Percentiles rank a stretch among this genome's conserved stretches.
These are phyloP conservation scores for Lathyrus sativus DNA, from an alignment of 306 rosid genomes.

Conservation along the genomic window DNA sequence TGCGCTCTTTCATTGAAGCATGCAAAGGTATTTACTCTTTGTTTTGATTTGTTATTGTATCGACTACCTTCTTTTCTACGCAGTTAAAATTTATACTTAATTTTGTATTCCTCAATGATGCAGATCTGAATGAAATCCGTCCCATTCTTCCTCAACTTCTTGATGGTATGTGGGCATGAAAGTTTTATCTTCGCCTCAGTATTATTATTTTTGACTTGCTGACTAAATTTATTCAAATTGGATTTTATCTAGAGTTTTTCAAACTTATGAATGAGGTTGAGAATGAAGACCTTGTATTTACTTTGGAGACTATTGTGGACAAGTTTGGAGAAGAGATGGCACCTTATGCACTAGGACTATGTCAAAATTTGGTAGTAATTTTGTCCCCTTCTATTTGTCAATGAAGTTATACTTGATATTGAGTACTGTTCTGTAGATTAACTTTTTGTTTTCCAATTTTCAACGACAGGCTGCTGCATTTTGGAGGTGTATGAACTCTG, in stretches of 20 bases:
- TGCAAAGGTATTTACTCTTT: slow-evolving; percentile 62
- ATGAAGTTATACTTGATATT: neutral
- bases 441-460: neutral
- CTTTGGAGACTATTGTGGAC: slow-evolving; percentile 97
- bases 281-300: slow-evolving; percentile 95
- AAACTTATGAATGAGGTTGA: slow-evolving; percentile 99
- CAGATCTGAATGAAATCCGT: slow-evolving; percentile 94
- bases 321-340: slow-evolving; percentile 99
- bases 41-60: slow-evolving; percentile 5
- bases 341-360: slow-evolving; percentile 94
- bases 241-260: slow-evolving; percentile 68
- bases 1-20: slow-evolving; percentile 96
- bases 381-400: neutral
- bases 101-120: slow-evolving; percentile 30
- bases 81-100: neutral
- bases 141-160: slow-evolving; percentile 96
- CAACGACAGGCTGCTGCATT: slow-evolving; percentile 79
- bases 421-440: slow-evolving; percentile 1
- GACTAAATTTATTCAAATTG: slow-evolving; percentile 16
- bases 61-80: neutral
- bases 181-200: slow-evolving; percentile 10
- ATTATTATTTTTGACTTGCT: slow-evolving; percentile 30
- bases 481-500: slow-evolving; percentile 92
- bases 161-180: slow-evolving; percentile 63
- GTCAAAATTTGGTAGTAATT: slow-evolving; percentile 80